Evolutionary conservation across 441 rosid genomes (phyloP).

Genomic region (Populus trichocarpa): DNA sequence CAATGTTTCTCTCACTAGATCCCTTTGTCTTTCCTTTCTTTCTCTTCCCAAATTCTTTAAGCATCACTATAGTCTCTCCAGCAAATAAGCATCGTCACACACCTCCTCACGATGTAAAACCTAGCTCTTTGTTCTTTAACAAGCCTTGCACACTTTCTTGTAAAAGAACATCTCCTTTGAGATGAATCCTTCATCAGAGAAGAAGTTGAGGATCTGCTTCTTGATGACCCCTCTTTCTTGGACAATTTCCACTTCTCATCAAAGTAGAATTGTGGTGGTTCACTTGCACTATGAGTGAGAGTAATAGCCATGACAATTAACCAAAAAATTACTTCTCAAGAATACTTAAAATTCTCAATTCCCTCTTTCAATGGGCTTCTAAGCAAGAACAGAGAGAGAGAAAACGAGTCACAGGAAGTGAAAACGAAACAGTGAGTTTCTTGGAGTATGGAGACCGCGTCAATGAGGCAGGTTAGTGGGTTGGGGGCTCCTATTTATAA

Average conservation of each 20-base stretch:
- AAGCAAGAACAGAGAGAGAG: background rate
- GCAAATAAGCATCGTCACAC: slow-evolving; percentile 83
- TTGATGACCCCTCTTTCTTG: slow-evolving; percentile 54
- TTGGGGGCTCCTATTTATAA: slow-evolving; percentile 49
- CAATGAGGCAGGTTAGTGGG: slow-evolving; percentile 4
- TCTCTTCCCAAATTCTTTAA: slow-evolving; percentile 17
- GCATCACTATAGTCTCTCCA: slow-evolving; percentile 84
- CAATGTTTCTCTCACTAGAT: background rate
- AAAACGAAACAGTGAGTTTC: slow-evolving; percentile 6
- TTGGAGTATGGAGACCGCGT: slow-evolving; percentile 6
- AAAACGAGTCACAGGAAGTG: background rate
- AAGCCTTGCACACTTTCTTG: slow-evolving; percentile 72
- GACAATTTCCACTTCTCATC: slow-evolving; percentile 79
- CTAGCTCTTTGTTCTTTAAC: slow-evolving; percentile 85
- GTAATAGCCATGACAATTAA: slow-evolving; percentile 14
- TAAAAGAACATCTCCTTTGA: slow-evolving; percentile 55
- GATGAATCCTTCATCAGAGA: slow-evolving; percentile 38
- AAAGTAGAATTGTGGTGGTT: slow-evolving; percentile 45
- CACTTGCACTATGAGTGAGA: slow-evolving; percentile 34
- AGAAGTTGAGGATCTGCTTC: slow-evolving; percentile 35
- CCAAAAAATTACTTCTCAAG: background rate
- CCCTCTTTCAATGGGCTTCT: background rate
- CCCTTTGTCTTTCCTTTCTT: background rate
- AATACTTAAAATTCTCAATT: background rate
- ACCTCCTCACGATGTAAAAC: slow-evolving; percentile 86